Conservation (phyloP, 2,329 filamentous ascomycete species). For the Penicillium sp. region DNA sequence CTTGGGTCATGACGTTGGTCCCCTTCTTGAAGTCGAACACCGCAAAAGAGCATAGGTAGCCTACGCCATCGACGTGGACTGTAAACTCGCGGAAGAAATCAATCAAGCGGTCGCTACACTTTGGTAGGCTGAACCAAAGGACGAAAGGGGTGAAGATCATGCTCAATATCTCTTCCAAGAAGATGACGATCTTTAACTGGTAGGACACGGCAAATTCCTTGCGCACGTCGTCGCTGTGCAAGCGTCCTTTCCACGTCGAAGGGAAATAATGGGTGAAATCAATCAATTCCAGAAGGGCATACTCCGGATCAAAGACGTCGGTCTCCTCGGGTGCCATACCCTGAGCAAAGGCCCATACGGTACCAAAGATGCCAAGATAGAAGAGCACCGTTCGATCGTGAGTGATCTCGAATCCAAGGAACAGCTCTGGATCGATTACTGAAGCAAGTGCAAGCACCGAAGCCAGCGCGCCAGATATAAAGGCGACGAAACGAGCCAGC, state of each 20-base stretch:
- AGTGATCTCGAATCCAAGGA: conserved; percentile 89
- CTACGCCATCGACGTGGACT: conserved; percentile 91
- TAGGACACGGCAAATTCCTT: conserved; percentile 87
- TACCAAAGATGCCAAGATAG: conserved; percentile 80
- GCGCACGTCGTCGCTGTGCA: conserved; percentile 95
- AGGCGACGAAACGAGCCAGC: conserved; percentile 78
- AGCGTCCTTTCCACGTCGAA: conserved; percentile 79
- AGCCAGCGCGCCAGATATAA: conserved; percentile 81
- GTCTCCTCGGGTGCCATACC: conserved; percentile 87
- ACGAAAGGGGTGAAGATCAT: conserved; percentile 91
- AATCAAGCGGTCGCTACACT: conserved; percentile 87
- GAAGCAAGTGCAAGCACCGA: conserved; percentile 83
- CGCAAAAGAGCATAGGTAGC: conserved; percentile 95
- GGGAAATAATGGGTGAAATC: conserved; percentile 92
- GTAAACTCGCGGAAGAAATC: conserved; percentile 99
- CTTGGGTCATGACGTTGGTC: conserved; percentile 55
- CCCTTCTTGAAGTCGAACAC: conserved; percentile 96
- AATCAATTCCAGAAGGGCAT: conserved; percentile 83
- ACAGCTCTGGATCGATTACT: conserved; percentile 85
- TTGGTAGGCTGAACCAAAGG: conserved; percentile 81
- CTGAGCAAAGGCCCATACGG: conserved; percentile 79
- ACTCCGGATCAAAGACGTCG: conserved; percentile 87
- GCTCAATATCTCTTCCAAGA: conserved; percentile 87
- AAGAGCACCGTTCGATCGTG: conserved; percentile 86
- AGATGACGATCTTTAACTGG: conserved; percentile 88